Percentiles rank a stretch among this genome's conserved stretches.
phyloP scores from a whole-genome alignment of 306 rosid species.

The Spatholobus suberectus region DNA sequence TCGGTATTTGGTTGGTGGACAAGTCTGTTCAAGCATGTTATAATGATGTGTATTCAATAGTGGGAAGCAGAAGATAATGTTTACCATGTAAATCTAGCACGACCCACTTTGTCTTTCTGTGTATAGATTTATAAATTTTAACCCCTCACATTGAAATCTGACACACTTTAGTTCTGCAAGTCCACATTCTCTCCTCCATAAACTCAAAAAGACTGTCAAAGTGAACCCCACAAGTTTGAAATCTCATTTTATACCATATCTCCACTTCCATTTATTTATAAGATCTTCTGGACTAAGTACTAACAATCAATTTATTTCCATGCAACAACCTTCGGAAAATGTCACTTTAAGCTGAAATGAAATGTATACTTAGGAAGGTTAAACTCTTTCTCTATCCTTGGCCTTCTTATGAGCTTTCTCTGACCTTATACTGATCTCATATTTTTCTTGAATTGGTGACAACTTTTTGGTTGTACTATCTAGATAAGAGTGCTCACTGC shows the following conservation, averaged over 20 bases:
- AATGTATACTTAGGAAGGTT: slow-evolving; percentile 18
- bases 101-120: slow-evolving; percentile 39
- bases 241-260: slow-evolving; percentile 31
- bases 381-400: neutral
- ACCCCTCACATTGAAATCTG: slow-evolving; percentile 50
- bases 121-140: slow-evolving; percentile 9
- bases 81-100: slow-evolving; percentile 42
- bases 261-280: slow-evolving; percentile 37
- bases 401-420: slow-evolving; percentile 11
- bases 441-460: slow-evolving; percentile 22
- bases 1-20: slow-evolving; percentile 43
- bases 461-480: slow-evolving; percentile 23
- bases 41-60: slow-evolving; percentile 46
- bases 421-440: slow-evolving; percentile 37
- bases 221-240: slow-evolving; percentile 79
- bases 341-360: slow-evolving; percentile 35
- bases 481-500: slow-evolving; percentile 37
- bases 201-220: slow-evolving; percentile 57
- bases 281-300: neutral
- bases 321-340: slow-evolving; percentile 39
- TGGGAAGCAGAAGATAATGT: slow-evolving; percentile 77
- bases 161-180: slow-evolving; percentile 56
- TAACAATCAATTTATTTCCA: slow-evolving; percentile 49
- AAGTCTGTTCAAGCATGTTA: slow-evolving; percentile 36
- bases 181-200: slow-evolving; percentile 61